A percentile compares a stretch with the other conserved stretches of the same genome.
Conservation (phyloP, 768 basidiomycete genomes). For the Leccinum subtestaceum region DNA sequence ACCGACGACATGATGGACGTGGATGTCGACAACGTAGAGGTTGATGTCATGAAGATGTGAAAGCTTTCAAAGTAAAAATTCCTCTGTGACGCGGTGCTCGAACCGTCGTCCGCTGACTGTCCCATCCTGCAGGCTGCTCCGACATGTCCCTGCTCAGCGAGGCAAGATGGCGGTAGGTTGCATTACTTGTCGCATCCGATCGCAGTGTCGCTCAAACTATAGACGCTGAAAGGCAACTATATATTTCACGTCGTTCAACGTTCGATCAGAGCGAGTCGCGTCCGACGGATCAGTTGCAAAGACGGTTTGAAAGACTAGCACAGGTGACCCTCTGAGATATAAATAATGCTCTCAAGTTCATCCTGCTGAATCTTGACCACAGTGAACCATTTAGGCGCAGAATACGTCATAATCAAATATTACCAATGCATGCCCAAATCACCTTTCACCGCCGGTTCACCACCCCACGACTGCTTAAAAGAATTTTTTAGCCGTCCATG, state of each 20-base stretch:
- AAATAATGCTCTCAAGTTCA: constrained; percentile 69
- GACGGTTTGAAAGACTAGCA: constrained; percentile 93
- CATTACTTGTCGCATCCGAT: constrained; percentile 70
- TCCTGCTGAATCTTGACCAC: constrained; percentile 87
- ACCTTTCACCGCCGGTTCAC: background rate
- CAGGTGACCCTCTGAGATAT: constrained; percentile 49
- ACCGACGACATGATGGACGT: constrained; percentile 70
- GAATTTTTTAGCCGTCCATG: background rate
- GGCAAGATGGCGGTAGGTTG: constrained; percentile 71
- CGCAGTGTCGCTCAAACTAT: constrained; percentile 80
- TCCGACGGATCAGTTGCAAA: constrained; percentile 63
- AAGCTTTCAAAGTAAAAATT: constrained; percentile 69
- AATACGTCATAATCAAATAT: background rate
- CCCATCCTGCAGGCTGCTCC: constrained; percentile 78
- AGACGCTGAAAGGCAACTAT: constrained; percentile 80
- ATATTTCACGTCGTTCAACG: constrained; percentile 72
- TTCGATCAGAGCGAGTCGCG: constrained; percentile 82
- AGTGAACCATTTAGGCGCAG: background rate
- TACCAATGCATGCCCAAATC: background rate
- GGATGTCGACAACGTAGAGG: constrained; percentile 52
- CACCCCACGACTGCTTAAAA: background rate
- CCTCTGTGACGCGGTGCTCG: constrained; percentile 26
- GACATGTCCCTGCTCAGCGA: constrained; percentile 67
- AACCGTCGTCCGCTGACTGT: constrained; percentile 59
- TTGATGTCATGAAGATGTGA: constrained; percentile 60